Conservation (phyloP, 1,284 basidiomycete genomes). For the Xerocomus alliaceus region DNA sequence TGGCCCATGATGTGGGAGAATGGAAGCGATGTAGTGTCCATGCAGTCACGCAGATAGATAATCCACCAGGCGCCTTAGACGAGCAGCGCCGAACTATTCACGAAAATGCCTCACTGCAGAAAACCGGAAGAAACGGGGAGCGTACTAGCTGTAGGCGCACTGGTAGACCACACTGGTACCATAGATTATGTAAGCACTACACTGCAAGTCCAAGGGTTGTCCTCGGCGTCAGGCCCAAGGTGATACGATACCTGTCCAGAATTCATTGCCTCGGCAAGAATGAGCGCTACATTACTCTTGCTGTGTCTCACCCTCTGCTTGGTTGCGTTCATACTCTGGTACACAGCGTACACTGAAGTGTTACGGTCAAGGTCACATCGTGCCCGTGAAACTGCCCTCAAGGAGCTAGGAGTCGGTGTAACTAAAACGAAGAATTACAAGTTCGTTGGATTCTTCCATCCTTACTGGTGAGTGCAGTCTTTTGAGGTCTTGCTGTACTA, state of each 20-base stretch:
- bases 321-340: constrained; percentile 21
- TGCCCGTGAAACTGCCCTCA: constrained; percentile 29
- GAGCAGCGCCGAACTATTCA: background rate
- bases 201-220: too few species aligned
- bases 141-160: too few species aligned
- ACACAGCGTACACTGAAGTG: constrained; percentile 32
- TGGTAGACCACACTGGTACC: too few species aligned
- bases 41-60: constrained; percentile 7
- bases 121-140: too few species aligned
- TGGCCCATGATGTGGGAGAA: constrained; percentile 7
- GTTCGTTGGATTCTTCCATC: constrained; percentile 91
- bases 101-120: constrained; percentile 15
- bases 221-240: too few species aligned
- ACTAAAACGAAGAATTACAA: constrained; percentile 37
- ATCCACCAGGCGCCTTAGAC: too few species aligned
- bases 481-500: constrained; percentile 4
- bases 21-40: constrained; percentile 22
- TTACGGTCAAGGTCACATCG: constrained; percentile 31
- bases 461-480: constrained; percentile 78
- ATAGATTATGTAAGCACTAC: too few species aligned
- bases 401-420: constrained; percentile 15
- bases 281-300: constrained; percentile 23
- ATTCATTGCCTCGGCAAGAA: constrained; percentile 1
- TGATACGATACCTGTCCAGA: too few species aligned
- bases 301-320: constrained; percentile 28